These are phyloP conservation scores for Aureobasidium vineae DNA, from an alignment of 2,329 filamentous ascomycete species.

Conservation along the genomic window DNA sequence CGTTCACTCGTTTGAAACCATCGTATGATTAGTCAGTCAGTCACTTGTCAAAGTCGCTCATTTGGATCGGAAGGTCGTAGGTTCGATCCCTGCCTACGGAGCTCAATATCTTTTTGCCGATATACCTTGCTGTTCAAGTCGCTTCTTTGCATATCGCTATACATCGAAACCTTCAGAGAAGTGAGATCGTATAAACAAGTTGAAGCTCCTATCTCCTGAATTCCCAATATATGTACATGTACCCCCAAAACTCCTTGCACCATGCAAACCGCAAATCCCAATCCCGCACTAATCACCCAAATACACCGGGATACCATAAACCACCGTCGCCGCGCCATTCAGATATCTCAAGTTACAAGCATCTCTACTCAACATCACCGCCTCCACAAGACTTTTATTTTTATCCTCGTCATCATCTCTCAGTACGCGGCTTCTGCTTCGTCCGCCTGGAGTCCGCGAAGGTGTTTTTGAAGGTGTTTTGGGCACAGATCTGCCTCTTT, in stretches of 20 bases:
- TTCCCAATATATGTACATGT: not conserved
- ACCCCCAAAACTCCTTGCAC: not conserved
- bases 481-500: conserved; percentile 29
- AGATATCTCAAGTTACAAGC: conserved; percentile 87
- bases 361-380: conserved; percentile 69
- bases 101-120: not conserved
- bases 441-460: conserved; percentile 35
- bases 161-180: not conserved
- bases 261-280: not conserved
- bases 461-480: conserved; percentile 39
- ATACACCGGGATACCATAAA: conserved; percentile 94
- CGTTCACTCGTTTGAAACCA: no score
- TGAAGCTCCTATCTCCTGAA: not conserved
- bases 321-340: conserved; percentile 88
- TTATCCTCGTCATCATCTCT: conserved; percentile 41
- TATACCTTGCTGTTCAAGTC: not conserved
- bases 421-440: conserved; percentile 33
- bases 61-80: not conserved
- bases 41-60: no score
- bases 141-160: not conserved
- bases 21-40: no score
- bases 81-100: not conserved
- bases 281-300: conserved; percentile 44
- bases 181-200: not conserved
- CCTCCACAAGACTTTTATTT: conserved; percentile 64